phyloP scores from a whole-genome alignment of 1,139 yeast species.

The Candida sanyaensis region DNA sequence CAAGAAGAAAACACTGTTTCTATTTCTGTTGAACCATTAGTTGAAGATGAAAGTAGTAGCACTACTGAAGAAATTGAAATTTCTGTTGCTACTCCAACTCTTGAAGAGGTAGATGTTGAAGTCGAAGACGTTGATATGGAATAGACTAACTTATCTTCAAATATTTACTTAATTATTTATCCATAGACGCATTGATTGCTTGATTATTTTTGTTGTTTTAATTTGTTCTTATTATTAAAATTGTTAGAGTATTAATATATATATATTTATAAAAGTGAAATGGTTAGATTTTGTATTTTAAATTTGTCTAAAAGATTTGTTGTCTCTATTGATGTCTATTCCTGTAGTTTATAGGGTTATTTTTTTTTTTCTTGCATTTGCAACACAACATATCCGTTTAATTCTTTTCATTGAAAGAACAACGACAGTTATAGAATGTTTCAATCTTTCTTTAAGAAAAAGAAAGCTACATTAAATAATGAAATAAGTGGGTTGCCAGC shows the following conservation, averaged over 20 bases:
- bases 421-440: conserved; percentile 1
- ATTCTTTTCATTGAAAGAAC: not conserved
- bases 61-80: conserved; percentile 22
- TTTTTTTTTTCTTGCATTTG: conserved; percentile 4
- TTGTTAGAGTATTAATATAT: not conserved
- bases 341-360: not conserved
- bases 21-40: conserved; percentile 25
- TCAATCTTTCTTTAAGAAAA: conserved; percentile 6
- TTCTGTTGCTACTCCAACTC: conserved; percentile 12
- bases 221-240: not conserved
- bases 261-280: not conserved
- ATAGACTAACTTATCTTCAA: conserved; percentile 4
- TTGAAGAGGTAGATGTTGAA: conserved; percentile 14
- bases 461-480: conserved; percentile 6
- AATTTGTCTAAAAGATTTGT: too few species aligned
- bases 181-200: conserved; percentile 1
- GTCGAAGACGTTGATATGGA: conserved; percentile 18
- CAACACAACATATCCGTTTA: conserved; percentile 4
- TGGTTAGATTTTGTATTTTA: not conserved
- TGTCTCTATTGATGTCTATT: too few species aligned
- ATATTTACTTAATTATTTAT: not conserved
- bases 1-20: conserved; percentile 25
- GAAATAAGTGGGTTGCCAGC: conserved; percentile 15
- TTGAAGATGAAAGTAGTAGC: conserved; percentile 20
- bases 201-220: not conserved